Conservation (phyloP, 495 filamentous ascomycete genomes). For the Penicilliopsis zonata region DNA sequence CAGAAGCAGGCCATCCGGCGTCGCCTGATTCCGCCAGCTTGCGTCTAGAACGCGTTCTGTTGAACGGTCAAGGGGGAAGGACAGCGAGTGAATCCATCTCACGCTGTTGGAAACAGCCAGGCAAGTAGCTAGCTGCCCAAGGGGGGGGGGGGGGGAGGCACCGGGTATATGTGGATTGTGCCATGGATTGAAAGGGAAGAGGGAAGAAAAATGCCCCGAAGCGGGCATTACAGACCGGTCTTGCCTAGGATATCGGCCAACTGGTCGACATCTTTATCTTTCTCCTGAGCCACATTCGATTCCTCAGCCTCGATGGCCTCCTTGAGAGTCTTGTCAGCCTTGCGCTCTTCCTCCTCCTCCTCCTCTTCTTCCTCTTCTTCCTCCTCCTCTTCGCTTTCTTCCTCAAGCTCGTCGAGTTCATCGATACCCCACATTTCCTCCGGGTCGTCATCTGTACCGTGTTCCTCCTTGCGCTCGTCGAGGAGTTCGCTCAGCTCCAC, state of each 20-base stretch:
- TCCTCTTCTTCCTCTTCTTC: slow-evolving; percentile 62
- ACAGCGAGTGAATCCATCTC: no score
- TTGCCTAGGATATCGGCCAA: slow-evolving; percentile 63
- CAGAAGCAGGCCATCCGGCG: no score
- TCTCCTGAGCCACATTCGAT: slow-evolving; percentile 54
- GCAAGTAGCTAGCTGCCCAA: not conserved
- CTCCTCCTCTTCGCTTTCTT: slow-evolving; percentile 56
- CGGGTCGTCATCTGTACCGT: slow-evolving; percentile 32
- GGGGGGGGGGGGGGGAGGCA: no score
- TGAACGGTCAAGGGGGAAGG: no score
- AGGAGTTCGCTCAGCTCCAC: slow-evolving; percentile 37
- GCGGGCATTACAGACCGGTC: slow-evolving; percentile 40
- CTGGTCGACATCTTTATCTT: slow-evolving; percentile 72
- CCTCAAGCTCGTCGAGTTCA: slow-evolving; percentile 71
- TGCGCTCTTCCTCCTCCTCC: slow-evolving; percentile 44
- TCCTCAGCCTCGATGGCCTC: slow-evolving; percentile 64
- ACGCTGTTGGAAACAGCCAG: no score
- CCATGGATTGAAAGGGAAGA: no score
- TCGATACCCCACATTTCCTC: slow-evolving; percentile 73
- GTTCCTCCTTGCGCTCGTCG: slow-evolving; percentile 45
- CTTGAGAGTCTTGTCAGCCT: slow-evolving; percentile 44
- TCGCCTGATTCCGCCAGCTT: no score
- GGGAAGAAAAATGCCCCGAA: no score
- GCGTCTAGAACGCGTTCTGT: no score
- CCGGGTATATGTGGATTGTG: no score